These are phyloP conservation scores for Macrotyloma uniflorum DNA, from an alignment of 306 rosid genomes.

Conservation along the genomic window DNA sequence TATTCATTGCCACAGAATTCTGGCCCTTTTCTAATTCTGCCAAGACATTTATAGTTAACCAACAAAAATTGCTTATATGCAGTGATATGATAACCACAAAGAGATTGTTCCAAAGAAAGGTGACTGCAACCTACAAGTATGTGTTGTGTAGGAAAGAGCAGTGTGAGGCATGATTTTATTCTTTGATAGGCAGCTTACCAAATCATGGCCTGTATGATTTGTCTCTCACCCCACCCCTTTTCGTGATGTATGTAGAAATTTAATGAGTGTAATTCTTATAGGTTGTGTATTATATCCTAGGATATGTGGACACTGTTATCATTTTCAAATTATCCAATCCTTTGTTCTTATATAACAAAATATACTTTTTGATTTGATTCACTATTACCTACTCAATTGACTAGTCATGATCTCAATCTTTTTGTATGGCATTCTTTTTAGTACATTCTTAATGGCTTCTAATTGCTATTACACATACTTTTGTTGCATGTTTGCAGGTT, in stretches of 20 bases:
- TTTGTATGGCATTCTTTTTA: constrained; percentile 22
- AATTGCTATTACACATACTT: neutral
- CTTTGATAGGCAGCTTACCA: neutral
- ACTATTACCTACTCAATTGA: neutral
- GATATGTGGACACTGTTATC: constrained; percentile 26
- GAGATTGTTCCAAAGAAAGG: constrained; percentile 18
- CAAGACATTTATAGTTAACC: neutral
- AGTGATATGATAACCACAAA: neutral
- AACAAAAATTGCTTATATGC: neutral
- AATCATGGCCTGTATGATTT: constrained; percentile 21
- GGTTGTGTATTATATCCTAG: constrained; percentile 25
- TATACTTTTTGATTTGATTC: constrained; percentile 17
- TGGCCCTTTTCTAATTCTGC: too few species aligned
- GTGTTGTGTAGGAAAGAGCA: neutral
- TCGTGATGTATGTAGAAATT: neutral
- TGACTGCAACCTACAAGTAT: neutral
- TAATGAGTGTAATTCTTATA: constrained; percentile 8
- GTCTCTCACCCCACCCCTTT: neutral
- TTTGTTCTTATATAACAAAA: constrained; percentile 28
- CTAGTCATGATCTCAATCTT: constrained; percentile 25
- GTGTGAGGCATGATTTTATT: constrained; percentile 2
- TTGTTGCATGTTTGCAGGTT: constrained; percentile 56
- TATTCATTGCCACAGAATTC: neutral
- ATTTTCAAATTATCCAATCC: constrained; percentile 23
- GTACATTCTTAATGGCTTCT: constrained; percentile 15